Evolutionary conservation across 2,329 filamentous ascomycete species (phyloP).

Genomic region (Basipetospora sp.): DNA sequence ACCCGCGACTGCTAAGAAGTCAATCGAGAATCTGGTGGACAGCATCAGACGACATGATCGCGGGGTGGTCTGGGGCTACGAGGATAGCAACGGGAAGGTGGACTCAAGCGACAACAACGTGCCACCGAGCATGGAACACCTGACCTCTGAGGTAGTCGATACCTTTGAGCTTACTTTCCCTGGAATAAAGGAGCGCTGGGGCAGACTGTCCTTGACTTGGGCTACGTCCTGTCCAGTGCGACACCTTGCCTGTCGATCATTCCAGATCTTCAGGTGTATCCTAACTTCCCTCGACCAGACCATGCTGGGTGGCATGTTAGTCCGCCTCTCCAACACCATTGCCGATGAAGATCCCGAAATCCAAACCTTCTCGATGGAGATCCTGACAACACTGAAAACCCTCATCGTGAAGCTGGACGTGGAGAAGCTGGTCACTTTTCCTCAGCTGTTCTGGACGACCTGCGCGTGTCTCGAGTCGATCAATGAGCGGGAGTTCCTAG

Average conservation of each 20-base stretch:
- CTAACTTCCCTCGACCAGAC: constrained; percentile 76
- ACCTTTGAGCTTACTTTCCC: constrained; percentile 78
- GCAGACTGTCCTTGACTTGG: constrained; percentile 79
- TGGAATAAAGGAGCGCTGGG: constrained; percentile 81
- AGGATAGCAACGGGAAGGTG: constrained; percentile 72
- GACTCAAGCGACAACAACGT: constrained; percentile 65
- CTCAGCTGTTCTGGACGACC: constrained; percentile 94
- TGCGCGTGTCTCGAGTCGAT: constrained; percentile 94
- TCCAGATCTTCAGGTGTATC: constrained; percentile 92
- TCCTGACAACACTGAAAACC: constrained; percentile 81
- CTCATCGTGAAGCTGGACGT: constrained; percentile 75
- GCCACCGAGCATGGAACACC: constrained; percentile 70
- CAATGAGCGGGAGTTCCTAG: constrained; percentile 86
- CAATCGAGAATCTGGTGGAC: constrained; percentile 79
- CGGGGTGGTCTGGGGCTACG: constrained; percentile 83
- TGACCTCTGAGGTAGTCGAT: constrained; percentile 67
- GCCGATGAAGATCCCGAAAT: constrained; percentile 90
- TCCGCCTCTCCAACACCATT: constrained; percentile 86
- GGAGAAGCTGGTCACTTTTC: constrained; percentile 70
- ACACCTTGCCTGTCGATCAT: constrained; percentile 88
- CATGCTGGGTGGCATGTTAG: constrained; percentile 96
- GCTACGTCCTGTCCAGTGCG: constrained; percentile 91
- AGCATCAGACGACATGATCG: constrained; percentile 70
- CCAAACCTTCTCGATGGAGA: constrained; percentile 95
- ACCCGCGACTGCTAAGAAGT: constrained; percentile 46